Evolutionary conservation across 345 rosid genomes (phyloP).

Genomic region (Barbarea vulgaris): DNA sequence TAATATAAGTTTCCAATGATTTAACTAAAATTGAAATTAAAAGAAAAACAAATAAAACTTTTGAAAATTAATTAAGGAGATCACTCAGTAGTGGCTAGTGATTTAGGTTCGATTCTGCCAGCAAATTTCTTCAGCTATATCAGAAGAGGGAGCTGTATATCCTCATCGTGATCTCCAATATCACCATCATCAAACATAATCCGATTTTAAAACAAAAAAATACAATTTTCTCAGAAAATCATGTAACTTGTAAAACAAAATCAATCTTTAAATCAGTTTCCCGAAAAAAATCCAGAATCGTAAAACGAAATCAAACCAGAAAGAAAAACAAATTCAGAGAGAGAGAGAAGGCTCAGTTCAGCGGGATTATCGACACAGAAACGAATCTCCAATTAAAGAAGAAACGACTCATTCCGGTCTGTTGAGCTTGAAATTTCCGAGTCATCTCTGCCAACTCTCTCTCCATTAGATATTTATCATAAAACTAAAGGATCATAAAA

Average conservation of each 20-base stretch:
- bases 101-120: slow-evolving; percentile 50
- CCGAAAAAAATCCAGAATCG: neutral
- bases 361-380: slow-evolving; percentile 45
- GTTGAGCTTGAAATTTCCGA: slow-evolving; percentile 93
- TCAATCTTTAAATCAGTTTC: too few relatives aligned
- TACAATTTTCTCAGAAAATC: neutral
- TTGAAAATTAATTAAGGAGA: neutral
- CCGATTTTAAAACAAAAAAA: too few relatives aligned
- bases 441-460: slow-evolving; percentile 66
- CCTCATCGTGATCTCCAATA: slow-evolving; percentile 38
- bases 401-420: slow-evolving; percentile 92
- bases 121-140: slow-evolving; percentile 35
- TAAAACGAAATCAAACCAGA: neutral
- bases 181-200: neutral
- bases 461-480: neutral
- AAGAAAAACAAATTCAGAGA: neutral
- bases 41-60: neutral
- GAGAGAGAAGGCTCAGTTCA: slow-evolving; percentile 42
- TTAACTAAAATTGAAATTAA: too few relatives aligned
- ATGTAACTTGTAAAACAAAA: neutral
- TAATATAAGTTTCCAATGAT: too few relatives aligned
- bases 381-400: slow-evolving; percentile 40
- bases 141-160: slow-evolving; percentile 47
- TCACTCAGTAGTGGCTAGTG: slow-evolving; percentile 41
- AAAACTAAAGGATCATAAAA: neutral